A percentile compares a stretch with the other conserved stretches of the same genome.
phyloP scores from a whole-genome alignment of 805 yeast species.

The Vanderwaltozyma yarrowii region DNA sequence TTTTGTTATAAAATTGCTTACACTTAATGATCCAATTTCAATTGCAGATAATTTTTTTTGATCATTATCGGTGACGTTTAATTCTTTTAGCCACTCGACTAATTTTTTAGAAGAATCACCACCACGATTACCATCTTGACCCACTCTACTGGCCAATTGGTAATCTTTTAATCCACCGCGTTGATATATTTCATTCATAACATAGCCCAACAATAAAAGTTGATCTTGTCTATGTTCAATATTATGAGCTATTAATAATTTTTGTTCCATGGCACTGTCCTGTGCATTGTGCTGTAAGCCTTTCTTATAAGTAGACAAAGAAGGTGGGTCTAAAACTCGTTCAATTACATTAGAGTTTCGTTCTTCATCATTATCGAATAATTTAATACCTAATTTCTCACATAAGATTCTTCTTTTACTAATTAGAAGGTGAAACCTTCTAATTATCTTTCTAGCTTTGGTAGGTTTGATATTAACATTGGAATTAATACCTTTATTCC shows the following conservation, averaged over 20 bases:
- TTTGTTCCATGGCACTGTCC: slow-evolving; percentile 7
- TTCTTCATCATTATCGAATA: slow-evolving; percentile 7
- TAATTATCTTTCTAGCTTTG: slow-evolving; percentile 62
- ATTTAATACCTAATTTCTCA: slow-evolving; percentile 19
- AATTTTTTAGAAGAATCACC: slow-evolving; percentile 84
- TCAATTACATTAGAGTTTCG: slow-evolving; percentile 20
- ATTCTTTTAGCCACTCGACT: slow-evolving; percentile 55
- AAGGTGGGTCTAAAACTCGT: not conserved
- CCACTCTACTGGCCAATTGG: slow-evolving; percentile 78
- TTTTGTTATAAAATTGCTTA: slow-evolving; percentile 56
- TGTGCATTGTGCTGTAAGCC: not conserved
- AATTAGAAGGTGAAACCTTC: slow-evolving; percentile 64
- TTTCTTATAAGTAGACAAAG: not conserved
- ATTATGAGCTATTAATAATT: slow-evolving; percentile 3
- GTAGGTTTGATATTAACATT: slow-evolving; percentile 46
- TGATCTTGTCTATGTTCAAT: slow-evolving; percentile 13
- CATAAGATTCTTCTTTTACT: slow-evolving; percentile 42
- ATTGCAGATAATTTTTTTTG: slow-evolving; percentile 36
- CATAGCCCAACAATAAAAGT: slow-evolving; percentile 34
- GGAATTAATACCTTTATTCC: slow-evolving; percentile 24
- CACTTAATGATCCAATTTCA: slow-evolving; percentile 77
- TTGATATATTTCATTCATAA: slow-evolving; percentile 50
- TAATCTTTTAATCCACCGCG: slow-evolving; percentile 73
- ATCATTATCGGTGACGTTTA: slow-evolving; percentile 7
- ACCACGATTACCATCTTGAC: slow-evolving; percentile 70